A percentile compares a stretch with the other conserved stretches of the same genome.
These are phyloP conservation scores for Suhomyces anneliseae DNA, from an alignment of 1,139 yeast species.

Conservation along the genomic window DNA sequence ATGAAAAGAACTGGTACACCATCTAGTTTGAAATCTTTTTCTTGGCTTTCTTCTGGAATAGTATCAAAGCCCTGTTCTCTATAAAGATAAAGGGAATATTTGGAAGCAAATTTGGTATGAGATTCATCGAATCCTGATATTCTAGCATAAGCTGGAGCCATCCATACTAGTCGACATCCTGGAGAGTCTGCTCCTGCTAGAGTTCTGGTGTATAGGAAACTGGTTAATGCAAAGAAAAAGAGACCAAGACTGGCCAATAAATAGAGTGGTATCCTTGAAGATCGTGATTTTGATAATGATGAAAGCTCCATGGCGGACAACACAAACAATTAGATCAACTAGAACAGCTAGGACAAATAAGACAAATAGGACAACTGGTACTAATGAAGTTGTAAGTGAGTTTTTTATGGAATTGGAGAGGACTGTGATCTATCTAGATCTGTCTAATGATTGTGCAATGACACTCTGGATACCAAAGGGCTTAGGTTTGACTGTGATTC, in stretches of 20 bases:
- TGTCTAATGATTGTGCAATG: too few relatives aligned
- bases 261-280: slow-evolving; percentile 9
- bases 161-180: slow-evolving; percentile 58
- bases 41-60: slow-evolving; percentile 42
- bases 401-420: too few relatives aligned
- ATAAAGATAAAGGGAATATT: slow-evolving; percentile 79
- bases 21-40: slow-evolving; percentile 36
- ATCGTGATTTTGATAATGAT: slow-evolving; percentile 2
- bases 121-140: slow-evolving; percentile 68
- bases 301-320: background rate
- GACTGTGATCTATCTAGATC: too few relatives aligned
- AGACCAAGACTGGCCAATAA: slow-evolving; percentile 9
- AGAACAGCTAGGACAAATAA: background rate
- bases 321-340: too few relatives aligned
- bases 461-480: too few relatives aligned
- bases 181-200: slow-evolving; percentile 35
- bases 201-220: slow-evolving; percentile 21
- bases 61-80: slow-evolving; percentile 74
- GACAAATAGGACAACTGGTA: background rate
- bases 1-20: slow-evolving; percentile 91
- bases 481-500: too few relatives aligned
- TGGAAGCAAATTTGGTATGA: slow-evolving; percentile 72
- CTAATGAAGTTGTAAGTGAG: too few relatives aligned
- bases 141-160: slow-evolving; percentile 78
- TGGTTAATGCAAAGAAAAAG: slow-evolving; percentile 12